Percentiles rank a stretch among this genome's conserved stretches.
phyloP scores from a whole-genome alignment of 352 stramenopile species.

The Pythium myriotylum region DNA sequence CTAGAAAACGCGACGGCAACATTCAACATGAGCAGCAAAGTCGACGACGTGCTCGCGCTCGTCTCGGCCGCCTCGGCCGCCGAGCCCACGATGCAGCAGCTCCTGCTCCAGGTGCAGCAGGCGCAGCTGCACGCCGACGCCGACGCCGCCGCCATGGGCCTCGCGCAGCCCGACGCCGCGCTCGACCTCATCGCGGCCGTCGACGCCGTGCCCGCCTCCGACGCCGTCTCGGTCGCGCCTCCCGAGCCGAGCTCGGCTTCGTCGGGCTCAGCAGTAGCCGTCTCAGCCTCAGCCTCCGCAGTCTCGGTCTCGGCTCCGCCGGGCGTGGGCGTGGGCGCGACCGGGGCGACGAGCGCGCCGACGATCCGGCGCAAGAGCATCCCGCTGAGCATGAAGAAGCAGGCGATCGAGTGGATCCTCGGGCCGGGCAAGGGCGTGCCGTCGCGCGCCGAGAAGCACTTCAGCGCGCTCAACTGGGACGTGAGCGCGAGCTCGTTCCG shows the following conservation, averaged over 20 bases:
- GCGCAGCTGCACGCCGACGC: conserved; percentile 34
- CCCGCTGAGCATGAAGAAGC: conserved; percentile 80
- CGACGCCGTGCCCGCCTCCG: too few species aligned
- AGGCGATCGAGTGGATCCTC: conserved; percentile 83
- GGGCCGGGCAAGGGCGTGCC: conserved; percentile 69
- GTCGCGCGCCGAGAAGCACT: conserved; percentile 74
- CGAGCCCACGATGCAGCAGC: conserved; percentile 55
- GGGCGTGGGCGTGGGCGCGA: not conserved
- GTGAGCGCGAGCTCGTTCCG: conserved; percentile 77
- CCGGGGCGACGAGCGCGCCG: not conserved
- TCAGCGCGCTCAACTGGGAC: conserved; percentile 70
- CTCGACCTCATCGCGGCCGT: conserved; percentile 26
- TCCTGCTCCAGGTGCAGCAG: conserved; percentile 58
- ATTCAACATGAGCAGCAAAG: conserved; percentile 43
- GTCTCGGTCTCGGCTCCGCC: not conserved
- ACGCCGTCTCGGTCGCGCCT: too few species aligned
- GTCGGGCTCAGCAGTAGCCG: conserved; percentile 1
- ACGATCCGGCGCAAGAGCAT: conserved; percentile 74
- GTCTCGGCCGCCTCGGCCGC: conserved; percentile 37
- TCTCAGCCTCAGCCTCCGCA: not conserved
- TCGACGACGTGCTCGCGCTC: conserved; percentile 62
- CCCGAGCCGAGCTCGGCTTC: too few species aligned
- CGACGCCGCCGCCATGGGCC: conserved; percentile 20
- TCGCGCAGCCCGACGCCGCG: conserved; percentile 13
- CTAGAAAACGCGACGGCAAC: conserved; percentile 23